Evolutionary conservation across 2,329 filamentous ascomycete genomes (phyloP).

Genomic region (Parastagonospora avenae): DNA sequence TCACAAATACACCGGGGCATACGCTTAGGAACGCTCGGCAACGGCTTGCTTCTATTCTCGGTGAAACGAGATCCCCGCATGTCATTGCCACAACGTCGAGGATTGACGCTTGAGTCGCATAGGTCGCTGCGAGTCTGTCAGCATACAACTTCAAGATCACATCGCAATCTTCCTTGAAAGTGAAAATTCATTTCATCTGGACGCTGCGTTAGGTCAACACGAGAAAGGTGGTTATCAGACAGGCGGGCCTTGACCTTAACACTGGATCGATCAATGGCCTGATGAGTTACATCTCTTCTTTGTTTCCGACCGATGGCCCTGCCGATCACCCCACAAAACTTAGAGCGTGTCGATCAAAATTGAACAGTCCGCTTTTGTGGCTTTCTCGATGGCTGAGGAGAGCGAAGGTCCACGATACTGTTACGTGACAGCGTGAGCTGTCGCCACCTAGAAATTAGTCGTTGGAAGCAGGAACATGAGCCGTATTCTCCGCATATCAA

Average conservation of each 20-base stretch:
- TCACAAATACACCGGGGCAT: too few relatives aligned
- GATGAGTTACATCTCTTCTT: not conserved
- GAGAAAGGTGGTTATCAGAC: too few relatives aligned
- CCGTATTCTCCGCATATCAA: conserved; percentile 2
- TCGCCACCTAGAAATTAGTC: not conserved
- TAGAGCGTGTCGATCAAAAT: not conserved
- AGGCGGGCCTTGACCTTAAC: not conserved
- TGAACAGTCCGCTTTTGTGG: not conserved
- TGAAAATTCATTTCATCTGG: too few relatives aligned
- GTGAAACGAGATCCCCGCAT: not conserved
- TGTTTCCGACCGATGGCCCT: conserved; percentile 3
- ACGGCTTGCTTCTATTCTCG: conserved; percentile 9
- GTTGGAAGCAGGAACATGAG: conserved; percentile 2
- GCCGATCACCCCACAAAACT: conserved; percentile 8
- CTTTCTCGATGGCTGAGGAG: not conserved
- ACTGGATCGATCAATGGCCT: not conserved
- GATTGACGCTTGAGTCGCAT: not conserved
- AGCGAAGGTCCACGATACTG: conserved; percentile 17
- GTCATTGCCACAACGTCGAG: conserved; percentile 6
- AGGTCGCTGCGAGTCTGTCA: too few relatives aligned
- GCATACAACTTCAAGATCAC: too few relatives aligned
- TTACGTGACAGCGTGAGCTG: conserved; percentile 20
- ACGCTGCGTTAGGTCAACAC: too few relatives aligned
- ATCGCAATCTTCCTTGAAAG: too few relatives aligned
- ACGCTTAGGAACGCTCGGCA: conserved; percentile 12